Evolutionary conservation across 202 grass and related monocot genomes (phyloP).

Genomic region (Sporobolus alterniflorus): DNA sequence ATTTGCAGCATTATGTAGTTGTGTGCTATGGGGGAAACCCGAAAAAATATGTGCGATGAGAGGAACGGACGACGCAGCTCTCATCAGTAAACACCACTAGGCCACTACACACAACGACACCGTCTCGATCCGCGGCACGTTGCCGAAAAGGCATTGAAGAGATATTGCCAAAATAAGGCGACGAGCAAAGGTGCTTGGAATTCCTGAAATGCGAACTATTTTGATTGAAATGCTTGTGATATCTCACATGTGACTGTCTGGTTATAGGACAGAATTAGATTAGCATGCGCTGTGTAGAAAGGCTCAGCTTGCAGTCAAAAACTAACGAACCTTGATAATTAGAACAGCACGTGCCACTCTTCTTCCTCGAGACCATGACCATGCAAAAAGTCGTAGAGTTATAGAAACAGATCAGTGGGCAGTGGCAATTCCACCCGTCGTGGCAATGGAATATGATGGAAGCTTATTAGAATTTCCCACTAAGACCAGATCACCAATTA

Average conservation of each 20-base stretch:
- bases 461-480: not conserved
- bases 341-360: not conserved
- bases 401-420: not conserved
- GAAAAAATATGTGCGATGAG: not conserved
- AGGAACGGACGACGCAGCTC: too few species aligned
- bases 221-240: not conserved
- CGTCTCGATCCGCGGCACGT: too few species aligned
- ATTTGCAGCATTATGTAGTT: not conserved
- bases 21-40: not conserved
- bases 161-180: too few species aligned
- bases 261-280: not conserved
- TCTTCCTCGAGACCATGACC: not conserved
- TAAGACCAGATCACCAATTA: conserved; percentile 1
- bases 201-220: not conserved
- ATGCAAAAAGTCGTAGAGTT: not conserved
- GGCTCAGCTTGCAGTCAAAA: not conserved
- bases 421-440: not conserved
- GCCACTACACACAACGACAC: not conserved
- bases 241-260: not conserved
- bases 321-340: not conserved
- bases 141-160: not conserved
- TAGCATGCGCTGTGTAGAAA: not conserved
- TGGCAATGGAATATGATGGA: not conserved
- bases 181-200: too few species aligned
- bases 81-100: not conserved